Base-by-base conservation (phyloP, 345 rosid genomes). In the Brassica cretica region DNA sequence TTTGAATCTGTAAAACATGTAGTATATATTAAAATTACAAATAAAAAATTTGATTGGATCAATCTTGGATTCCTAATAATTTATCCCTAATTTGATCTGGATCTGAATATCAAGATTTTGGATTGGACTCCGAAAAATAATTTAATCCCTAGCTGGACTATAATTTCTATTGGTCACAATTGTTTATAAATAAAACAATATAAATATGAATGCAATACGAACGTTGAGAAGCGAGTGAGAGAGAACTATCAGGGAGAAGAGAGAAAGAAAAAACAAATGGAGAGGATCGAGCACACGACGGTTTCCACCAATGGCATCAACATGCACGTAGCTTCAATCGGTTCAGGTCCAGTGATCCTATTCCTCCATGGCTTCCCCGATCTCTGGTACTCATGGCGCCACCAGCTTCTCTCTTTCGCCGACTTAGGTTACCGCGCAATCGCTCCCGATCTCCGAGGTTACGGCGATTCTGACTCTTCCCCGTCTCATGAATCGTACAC, bases 361-460 rank as follows among this genome's bases (percentile, higher is more conserved):
- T 88, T 88, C 83, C 78, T 90, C 81, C 92, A 90, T 67, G 92
- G 94, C 8, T 90, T 90, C 56, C 94, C 94, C 2, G 89, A 90
- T 67, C 88, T 90, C 62, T 87, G 94, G 92, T 90, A 90, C 76
- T 82, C 91, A 8, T 90, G 96, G 96, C 87, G 91, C 3, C 91
- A 86, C 87, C 96, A 90, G 83, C 87, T 90, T 19, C 86, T 87
- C 55, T 66, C 86, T 9, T 85, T 90, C 49, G 86, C 96, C 2
- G 51, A 85, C 14, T 78, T 84, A 5, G 93, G 93, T 62, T 90
- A 86, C 86, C 84, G 90, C 0, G 84, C 89, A 69, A 75, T 89
- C 35, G 96, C 96, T 53, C 96, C 91, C 2, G 93, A 90, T 81
- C 96, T 90, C 21, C 89, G 96, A 21, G 93, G 96, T 2, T 89